Conservation (phyloP, 768 basidiomycete species). For the Boletus reticuloceps region DNA sequence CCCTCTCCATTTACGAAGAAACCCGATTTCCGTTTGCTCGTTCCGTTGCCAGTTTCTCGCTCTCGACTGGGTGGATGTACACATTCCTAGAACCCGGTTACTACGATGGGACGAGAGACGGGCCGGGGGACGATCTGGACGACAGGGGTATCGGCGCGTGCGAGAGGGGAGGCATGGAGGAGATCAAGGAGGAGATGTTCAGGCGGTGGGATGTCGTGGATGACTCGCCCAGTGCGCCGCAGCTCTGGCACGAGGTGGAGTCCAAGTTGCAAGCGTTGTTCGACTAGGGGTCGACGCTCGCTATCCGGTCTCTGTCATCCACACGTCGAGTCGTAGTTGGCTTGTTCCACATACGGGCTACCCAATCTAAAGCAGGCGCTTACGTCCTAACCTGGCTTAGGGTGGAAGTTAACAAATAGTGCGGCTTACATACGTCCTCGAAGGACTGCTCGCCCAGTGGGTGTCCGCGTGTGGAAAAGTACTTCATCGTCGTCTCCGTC, state of each 20-base stretch:
- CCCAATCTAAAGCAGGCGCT: too few species aligned
- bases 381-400: too few species aligned
- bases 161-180: slow-evolving; percentile 20
- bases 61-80: slow-evolving; percentile 17
- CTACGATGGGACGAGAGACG: slow-evolving; percentile 21
- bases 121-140: slow-evolving; percentile 1
- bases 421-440: too few species aligned
- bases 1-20: slow-evolving; percentile 12
- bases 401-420: too few species aligned
- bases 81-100: slow-evolving; percentile 16
- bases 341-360: too few species aligned
- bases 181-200: slow-evolving; percentile 7
- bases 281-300: background rate
- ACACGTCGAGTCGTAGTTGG: background rate
- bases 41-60: slow-evolving; percentile 14
- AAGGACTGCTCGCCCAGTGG: too few species aligned
- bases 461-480: too few species aligned
- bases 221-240: slow-evolving; percentile 1
- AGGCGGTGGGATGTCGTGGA: slow-evolving; percentile 18
- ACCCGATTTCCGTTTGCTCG: slow-evolving; percentile 14
- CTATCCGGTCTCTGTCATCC: background rate
- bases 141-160: slow-evolving; percentile 3
- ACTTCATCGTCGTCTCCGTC: too few species aligned
- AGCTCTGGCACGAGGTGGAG: slow-evolving; percentile 19
- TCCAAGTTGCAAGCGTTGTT: background rate